Percentiles rank a stretch among this genome's conserved stretches.
phyloP scores from a whole-genome alignment of 2,329 filamentous ascomycete species.

The Apiospora hydei region DNA sequence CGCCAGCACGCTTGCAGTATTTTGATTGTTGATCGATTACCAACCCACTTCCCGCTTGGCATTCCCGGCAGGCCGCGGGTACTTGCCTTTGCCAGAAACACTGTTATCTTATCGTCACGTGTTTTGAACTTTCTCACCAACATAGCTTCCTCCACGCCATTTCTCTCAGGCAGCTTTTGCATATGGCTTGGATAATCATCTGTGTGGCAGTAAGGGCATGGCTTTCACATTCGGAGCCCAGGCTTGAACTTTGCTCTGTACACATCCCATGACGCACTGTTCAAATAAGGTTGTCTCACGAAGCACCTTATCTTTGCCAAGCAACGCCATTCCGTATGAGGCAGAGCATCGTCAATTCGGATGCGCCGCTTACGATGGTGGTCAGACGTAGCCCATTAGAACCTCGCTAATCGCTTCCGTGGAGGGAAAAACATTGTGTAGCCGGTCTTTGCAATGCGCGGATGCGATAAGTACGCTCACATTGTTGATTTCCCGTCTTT shows the following conservation, averaged over 20 bases:
- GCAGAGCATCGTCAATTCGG: neutral
- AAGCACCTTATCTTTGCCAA: neutral
- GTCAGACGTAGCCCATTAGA: neutral
- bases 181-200: neutral
- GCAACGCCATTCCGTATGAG: neutral
- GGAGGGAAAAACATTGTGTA: neutral
- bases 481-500: no score
- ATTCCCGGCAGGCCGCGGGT: neutral
- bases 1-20: neutral
- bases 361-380: neutral
- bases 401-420: neutral
- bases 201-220: neutral
- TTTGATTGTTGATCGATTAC: neutral
- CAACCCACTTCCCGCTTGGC: neutral
- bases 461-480: neutral
- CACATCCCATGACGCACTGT: neutral
- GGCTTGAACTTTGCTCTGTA: neutral
- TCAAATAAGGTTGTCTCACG: neutral
- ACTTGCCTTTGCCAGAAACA: neutral
- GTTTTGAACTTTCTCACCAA: neutral
- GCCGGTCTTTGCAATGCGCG: neutral
- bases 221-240: neutral
- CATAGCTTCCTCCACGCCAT: neutral
- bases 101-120: conserved; percentile 20
- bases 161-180: neutral